These are phyloP conservation scores for Cercospora beticola DNA, from an alignment of 2,329 filamentous ascomycete species.

Conservation along the genomic window DNA sequence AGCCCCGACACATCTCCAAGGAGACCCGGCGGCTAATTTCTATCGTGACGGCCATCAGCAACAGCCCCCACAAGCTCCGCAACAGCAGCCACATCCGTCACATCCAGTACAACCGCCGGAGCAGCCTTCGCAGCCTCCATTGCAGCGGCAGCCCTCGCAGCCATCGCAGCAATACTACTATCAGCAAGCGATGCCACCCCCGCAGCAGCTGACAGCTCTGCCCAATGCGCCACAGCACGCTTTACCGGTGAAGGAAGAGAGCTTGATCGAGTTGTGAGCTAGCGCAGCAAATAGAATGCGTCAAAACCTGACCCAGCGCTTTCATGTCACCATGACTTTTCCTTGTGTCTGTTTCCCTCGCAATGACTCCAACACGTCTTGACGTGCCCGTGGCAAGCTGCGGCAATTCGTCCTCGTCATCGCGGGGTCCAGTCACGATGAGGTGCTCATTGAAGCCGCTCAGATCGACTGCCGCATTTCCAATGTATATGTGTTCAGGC, in stretches of 20 bases:
- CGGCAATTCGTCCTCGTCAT: not conserved
- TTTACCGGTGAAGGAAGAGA: slow-evolving; percentile 37
- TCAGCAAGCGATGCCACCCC: slow-evolving; percentile 12
- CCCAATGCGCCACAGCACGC: slow-evolving; percentile 38
- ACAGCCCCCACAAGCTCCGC: slow-evolving; percentile 17
- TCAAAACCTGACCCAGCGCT: not conserved
- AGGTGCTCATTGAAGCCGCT: not conserved
- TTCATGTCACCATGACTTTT: not conserved
- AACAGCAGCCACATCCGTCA: slow-evolving; percentile 20
- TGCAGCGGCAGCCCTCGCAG: slow-evolving; percentile 24
- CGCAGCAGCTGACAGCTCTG: slow-evolving; percentile 34
- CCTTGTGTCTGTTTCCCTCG: not conserved
- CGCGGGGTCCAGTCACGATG: not conserved
- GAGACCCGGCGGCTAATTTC: slow-evolving; percentile 58
- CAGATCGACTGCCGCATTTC: not conserved
- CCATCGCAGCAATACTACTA: slow-evolving; percentile 27
- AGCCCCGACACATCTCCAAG: slow-evolving; percentile 33
- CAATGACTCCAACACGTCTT: not conserved
- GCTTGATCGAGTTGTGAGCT: slow-evolving; percentile 32
- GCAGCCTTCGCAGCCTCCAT: slow-evolving; percentile 20
- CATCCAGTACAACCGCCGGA: slow-evolving; percentile 12
- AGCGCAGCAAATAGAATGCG: slow-evolving; percentile 2
- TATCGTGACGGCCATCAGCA: slow-evolving; percentile 52
- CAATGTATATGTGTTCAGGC: not conserved
- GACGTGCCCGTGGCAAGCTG: not conserved